Evolutionary conservation across 2,329 filamentous ascomycete genomes (phyloP), one percentile per base, ranked within the genome.

Genomic region (Xylariaceae sp.): DNA sequence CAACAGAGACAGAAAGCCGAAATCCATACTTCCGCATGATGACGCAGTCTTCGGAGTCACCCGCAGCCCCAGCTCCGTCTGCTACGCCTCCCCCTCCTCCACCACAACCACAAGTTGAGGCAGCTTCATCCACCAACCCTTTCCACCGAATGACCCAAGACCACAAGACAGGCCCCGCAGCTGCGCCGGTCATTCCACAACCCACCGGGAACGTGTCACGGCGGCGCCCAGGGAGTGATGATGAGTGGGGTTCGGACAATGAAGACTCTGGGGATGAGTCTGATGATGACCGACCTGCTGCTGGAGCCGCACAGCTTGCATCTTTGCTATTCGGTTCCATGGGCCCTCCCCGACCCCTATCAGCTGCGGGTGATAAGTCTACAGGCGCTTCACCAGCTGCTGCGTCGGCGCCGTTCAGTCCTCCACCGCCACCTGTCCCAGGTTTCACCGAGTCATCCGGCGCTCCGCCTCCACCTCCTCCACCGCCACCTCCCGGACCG

Each of bases 271-370:
- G 88, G 17, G 84, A 88, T 49, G 88, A 90, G 47, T 86, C 84
- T 34, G 87, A 93, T 50, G 89, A 92, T 50, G 88, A 91, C 48
- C 82, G 86, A 10, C 86, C 89, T 16, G 88, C 88, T 46, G 90
- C 88, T 53, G 90, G 84, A 61, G 94, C 94, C 45, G 94, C 95
- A 55, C 90, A 96, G 63, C 82, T 99, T 36, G 94, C 94, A 14
- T 96, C 90, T 6, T 94, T 97, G 55, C 80, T 99, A 17, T 99
- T 99, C 68, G 93, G 94, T 53, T 96, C 92, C 47, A 97, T 99
- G 92, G 93, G 83, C 10, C 93, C 94, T 38, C 93, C 94, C 13
- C 85, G 93, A 47, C 92, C 93, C 31, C 73, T 97, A 42, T 95
- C 90, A 17, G 88, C 90, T 6, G 84, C 89, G 69, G 90, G 89